Conservation (phyloP, 208 protist genomes). For the Herpetomonas tarakana region DNA sequence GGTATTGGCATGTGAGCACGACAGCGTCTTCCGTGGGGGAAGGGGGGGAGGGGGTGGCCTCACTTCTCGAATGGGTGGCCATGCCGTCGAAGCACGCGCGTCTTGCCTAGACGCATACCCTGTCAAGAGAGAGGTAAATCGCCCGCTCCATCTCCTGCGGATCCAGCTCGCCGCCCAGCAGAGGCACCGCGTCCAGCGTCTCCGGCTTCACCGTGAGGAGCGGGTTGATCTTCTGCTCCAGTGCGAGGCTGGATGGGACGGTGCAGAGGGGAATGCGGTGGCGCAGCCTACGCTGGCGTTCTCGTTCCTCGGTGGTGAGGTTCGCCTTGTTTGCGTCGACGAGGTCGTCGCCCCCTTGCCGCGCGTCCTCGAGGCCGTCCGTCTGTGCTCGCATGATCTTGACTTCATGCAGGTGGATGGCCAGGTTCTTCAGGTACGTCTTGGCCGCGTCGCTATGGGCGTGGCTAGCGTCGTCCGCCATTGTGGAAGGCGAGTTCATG, state of each 20-base stretch:
- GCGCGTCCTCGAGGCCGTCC: constrained; percentile 35
- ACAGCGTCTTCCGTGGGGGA: too few species aligned
- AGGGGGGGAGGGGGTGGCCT: too few species aligned
- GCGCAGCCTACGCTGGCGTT: background rate
- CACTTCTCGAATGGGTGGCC: too few species aligned
- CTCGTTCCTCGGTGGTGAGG: background rate
- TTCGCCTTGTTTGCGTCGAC: constrained; percentile 5
- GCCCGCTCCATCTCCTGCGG: constrained; percentile 18
- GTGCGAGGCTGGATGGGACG: constrained; percentile 56
- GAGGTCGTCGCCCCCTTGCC: constrained; percentile 2
- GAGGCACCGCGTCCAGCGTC: constrained; percentile 25
- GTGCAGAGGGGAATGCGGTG: constrained; percentile 47
- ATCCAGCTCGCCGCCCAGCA: constrained; percentile 18
- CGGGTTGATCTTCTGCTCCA: constrained; percentile 63
- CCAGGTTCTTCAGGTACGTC: constrained; percentile 21
- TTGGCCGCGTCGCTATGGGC: background rate
- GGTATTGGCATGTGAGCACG: too few species aligned
- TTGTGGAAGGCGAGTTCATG: background rate
- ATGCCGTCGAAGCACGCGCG: too few species aligned
- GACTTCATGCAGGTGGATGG: constrained; percentile 23
- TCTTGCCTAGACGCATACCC: background rate
- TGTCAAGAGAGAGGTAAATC: background rate
- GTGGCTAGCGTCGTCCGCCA: background rate
- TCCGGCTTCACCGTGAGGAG: constrained; percentile 55
- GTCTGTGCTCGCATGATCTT: constrained; percentile 30